phyloP scores from a whole-genome alignment of 768 basidiomycete species.

The Mycena amicta region DNA sequence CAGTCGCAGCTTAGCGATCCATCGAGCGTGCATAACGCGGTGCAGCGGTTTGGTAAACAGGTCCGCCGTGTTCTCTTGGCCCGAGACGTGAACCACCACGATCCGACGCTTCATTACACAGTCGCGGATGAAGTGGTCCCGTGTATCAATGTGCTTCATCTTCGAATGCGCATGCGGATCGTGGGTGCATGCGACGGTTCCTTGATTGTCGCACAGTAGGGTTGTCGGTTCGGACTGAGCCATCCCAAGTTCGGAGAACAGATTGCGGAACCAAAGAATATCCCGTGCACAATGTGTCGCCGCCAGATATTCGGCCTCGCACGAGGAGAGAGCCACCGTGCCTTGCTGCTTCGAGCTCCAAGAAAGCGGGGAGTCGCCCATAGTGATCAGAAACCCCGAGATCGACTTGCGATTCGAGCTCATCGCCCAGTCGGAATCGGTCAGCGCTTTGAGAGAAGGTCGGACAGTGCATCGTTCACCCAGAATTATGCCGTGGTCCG shows the following conservation, averaged over 20 bases:
- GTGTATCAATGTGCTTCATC: slow-evolving; percentile 36
- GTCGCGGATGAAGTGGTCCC: slow-evolving; percentile 28
- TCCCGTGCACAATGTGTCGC: neutral
- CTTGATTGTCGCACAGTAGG: slow-evolving; percentile 21
- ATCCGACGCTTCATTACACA: slow-evolving; percentile 20
- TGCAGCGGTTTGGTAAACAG: slow-evolving; percentile 31
- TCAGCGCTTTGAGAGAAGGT: slow-evolving; percentile 10
- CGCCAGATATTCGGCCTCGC: slow-evolving; percentile 29
- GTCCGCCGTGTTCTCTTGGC: slow-evolving; percentile 28
- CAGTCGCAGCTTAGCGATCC: too few relatives aligned
- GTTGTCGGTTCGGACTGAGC: slow-evolving; percentile 11
- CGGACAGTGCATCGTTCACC: slow-evolving; percentile 1
- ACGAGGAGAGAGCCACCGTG: slow-evolving; percentile 34
- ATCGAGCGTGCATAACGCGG: neutral
- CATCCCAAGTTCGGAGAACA: slow-evolving; percentile 21
- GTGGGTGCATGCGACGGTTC: slow-evolving; percentile 16
- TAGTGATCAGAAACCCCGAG: slow-evolving; percentile 33
- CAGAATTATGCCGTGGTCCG: slow-evolving; percentile 2
- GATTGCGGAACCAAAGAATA: slow-evolving; percentile 3
- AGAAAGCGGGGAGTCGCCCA: slow-evolving; percentile 27
- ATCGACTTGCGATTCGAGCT: slow-evolving; percentile 25
- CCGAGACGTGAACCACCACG: slow-evolving; percentile 21
- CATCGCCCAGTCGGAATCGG: slow-evolving; percentile 21
- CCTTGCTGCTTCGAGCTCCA: slow-evolving; percentile 37
- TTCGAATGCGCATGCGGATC: too few relatives aligned